These are phyloP conservation scores for Phytophthora foliorum DNA, from an alignment of 352 stramenopile genomes.

Conservation along the genomic window DNA sequence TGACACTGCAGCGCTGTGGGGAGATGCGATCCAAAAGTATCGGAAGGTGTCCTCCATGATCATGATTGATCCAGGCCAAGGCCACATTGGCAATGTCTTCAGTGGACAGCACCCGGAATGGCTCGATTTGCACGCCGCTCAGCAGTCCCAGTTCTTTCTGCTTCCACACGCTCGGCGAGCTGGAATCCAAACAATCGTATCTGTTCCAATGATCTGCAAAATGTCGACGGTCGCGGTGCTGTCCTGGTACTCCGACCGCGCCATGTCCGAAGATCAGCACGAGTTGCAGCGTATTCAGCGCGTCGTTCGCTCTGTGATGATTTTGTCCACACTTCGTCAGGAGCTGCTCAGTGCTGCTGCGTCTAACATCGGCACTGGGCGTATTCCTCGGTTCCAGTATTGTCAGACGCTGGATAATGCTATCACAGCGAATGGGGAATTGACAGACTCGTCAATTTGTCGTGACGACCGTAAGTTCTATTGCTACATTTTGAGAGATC, in stretches of 20 bases:
- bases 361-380: constrained; percentile 28
- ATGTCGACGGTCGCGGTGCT: constrained; percentile 83
- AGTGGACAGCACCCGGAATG: constrained; percentile 79
- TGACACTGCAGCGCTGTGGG: constrained; percentile 42
- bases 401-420: constrained; percentile 81
- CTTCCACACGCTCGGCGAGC: constrained; percentile 73
- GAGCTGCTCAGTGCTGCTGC: constrained; percentile 50
- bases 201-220: constrained; percentile 86
- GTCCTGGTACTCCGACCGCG: constrained; percentile 80
- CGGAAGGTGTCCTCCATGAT: constrained; percentile 75
- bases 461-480: constrained; percentile 60
- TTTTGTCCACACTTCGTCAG: constrained; percentile 67
- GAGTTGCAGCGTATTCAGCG: constrained; percentile 81
- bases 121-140: constrained; percentile 55
- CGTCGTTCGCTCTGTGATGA: constrained; percentile 72
- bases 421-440: constrained; percentile 76
- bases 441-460: constrained; percentile 47
- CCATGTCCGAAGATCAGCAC: constrained; percentile 59
- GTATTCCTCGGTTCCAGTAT: constrained; percentile 81
- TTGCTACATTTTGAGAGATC: background rate
- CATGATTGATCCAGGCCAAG: constrained; percentile 83
- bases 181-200: constrained; percentile 73
- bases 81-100: constrained; percentile 77
- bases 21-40: constrained; percentile 76
- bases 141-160: constrained; percentile 82